Evolutionary conservation across 176 grass and related monocot species (phyloP), one percentile per base, ranked within the genome.

Genomic region (Secale cereale): DNA sequence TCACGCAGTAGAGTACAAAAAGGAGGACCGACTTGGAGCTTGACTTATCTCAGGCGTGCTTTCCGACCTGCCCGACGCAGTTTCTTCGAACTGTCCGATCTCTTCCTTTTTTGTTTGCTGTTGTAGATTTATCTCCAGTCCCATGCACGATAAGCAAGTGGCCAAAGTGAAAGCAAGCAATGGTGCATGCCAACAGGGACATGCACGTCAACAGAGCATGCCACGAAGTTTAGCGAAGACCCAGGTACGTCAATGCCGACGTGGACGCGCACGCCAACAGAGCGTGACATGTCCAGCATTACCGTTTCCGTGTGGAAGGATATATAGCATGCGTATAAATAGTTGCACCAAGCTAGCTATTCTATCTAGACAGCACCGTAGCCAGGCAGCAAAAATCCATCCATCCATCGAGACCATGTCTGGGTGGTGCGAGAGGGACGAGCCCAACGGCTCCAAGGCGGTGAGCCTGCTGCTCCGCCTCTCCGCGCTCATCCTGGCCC

Each of bases 381-480:
- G 46, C 40, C 4, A 48, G 5, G 46, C 15, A 50, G 52, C 52
- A 57, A 57, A 22, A 57, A 60, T 26, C 59, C 0, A 4, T 26
- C n/a, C 59, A 5, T n/a, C 59, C 29, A 43, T 8, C 35, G 6
- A 36, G 35, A 6, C 2, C 64, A 32, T 66, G 64, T 66, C 7
- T 33, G 64, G 29, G 7, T 30, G 62, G 62, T 65, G 27, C 1
- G 28, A 66, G 6, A 30, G 6, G 15, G 64, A 66, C 29, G 64
- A 31, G 54, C 22, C 10, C 2, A 83, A 88, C 1, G 86, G 74
- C 7, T 78, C 81, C 65, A 83, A 83, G 80, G 81, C 66, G 54
- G 16, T 59, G 54, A 72, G 45, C 74, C 74, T 83, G 11, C 39
- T 88, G n/a, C 66, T 88, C 17, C 86, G 86, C 28, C 74, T 88